Base-by-base conservation (phyloP, 169 alveolate species). In the Theileria parva region DNA sequence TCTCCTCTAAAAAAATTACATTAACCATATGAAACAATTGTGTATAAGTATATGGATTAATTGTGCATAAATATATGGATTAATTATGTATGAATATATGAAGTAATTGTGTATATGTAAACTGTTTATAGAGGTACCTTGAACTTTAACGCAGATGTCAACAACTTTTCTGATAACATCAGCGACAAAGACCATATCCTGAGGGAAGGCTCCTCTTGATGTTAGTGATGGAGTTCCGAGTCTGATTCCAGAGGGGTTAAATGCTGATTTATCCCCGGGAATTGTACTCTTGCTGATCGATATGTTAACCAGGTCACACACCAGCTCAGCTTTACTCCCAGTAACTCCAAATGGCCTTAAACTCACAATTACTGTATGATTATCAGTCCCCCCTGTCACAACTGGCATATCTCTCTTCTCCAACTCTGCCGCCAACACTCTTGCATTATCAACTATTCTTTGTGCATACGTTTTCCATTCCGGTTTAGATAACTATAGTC, bases 211-310 rank as follows among this genome's bases (percentile, higher is more conserved):
- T 21, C 99, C 99, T 50, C 99, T 80, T 19, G 98, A 92, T 37
- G 98, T 95, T 89, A 97, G 92, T 55, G 98, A 97, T 23, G 98
- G 97, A n/a, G 98, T 91, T n/a, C 99, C 99, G 23, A 95, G 73
- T 48, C 98, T 93, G 21, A 93, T 91, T n/a, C 97, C 98, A 27
- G 95, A 93, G 21, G 97, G 98, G n/a, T 89, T 91, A 53, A 92
- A 63, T 17, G 97, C 94, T n/a, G 91, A 79, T 11, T 72, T 77
- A 67, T 93, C 96, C 6, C 95, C 93, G 25, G 94, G 92, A 55
- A 96, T 88, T 11, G 98, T 81, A 74, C 94, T 95, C 81, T 95
- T 96, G 91, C 94, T 96, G 28, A 94, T 61, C 6, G 97, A 84
- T 66, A 96, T 81, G 76, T 85, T 85, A 13, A 80, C 93, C 6